phyloP scores from a whole-genome alignment of 1,284 basidiomycete genomes.

The Rhodotorula sp. region DNA sequence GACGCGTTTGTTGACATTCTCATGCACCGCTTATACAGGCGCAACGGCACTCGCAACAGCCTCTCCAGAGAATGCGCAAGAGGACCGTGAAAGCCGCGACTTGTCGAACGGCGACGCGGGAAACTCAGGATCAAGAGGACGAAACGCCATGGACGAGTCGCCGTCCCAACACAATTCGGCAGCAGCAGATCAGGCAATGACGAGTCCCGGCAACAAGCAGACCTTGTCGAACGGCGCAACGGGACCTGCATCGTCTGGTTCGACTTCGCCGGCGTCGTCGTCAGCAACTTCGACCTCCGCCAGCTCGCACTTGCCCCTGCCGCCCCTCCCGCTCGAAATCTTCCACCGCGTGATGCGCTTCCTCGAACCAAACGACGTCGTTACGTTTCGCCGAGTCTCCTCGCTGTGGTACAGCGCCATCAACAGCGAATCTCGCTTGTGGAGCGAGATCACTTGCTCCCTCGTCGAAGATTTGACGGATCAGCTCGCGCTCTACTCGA shows the following conservation, averaged over 20 bases:
- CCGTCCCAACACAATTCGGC: no score
- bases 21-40: no score
- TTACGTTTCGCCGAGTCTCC: slow-evolving; percentile 22
- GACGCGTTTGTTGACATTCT: no score
- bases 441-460: slow-evolving; percentile 11
- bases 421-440: slow-evolving; percentile 24
- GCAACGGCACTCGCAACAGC: no score
- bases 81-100: no score
- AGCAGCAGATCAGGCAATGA: background rate
- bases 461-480: slow-evolving; percentile 8
- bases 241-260: background rate
- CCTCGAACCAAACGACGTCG: background rate
- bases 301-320: slow-evolving; percentile 13
- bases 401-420: slow-evolving; percentile 26
- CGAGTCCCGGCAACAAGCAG: background rate
- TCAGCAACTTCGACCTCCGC: background rate
- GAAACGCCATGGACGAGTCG: no score
- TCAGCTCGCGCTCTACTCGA: background rate
- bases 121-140: no score
- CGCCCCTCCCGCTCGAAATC: slow-evolving; percentile 29
- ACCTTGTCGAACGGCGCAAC: background rate
- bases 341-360: slow-evolving; percentile 29
- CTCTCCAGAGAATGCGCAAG: no score
- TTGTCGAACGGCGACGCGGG: no score
- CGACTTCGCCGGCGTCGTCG: background rate